Percentiles rank a stretch among this genome's conserved stretches.
These are phyloP conservation scores for Pseudogymnoascus sp. DNA, from an alignment of 2,329 filamentous ascomycete genomes.

Conservation along the genomic window DNA sequence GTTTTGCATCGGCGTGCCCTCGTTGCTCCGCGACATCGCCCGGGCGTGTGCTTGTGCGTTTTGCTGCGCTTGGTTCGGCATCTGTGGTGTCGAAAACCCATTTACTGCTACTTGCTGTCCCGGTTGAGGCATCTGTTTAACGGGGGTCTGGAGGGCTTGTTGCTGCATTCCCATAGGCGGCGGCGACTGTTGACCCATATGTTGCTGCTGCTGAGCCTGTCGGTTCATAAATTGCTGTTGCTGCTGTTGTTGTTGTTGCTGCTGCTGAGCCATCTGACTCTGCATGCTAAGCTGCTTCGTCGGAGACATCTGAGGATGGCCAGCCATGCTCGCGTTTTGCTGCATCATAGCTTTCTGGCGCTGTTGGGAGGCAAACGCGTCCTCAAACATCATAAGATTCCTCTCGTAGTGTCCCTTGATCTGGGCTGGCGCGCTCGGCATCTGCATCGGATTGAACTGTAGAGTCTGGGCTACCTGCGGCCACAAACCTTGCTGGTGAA, in stretches of 20 bases:
- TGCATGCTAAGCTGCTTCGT: constrained; percentile 34
- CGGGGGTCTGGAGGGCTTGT: constrained; percentile 35
- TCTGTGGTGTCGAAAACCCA: constrained; percentile 39
- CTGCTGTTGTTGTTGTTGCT: constrained; percentile 44
- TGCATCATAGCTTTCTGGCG: constrained; percentile 31
- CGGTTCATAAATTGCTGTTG: constrained; percentile 44
- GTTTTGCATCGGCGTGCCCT: constrained; percentile 30
- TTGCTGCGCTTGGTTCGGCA: constrained; percentile 34
- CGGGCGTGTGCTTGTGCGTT: constrained; percentile 37
- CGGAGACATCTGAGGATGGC: constrained; percentile 31
- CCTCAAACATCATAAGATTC: constrained; percentile 71
- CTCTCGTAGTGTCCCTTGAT: constrained; percentile 66
- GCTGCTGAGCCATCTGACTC: constrained; percentile 44
- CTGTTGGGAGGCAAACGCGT: constrained; percentile 51
- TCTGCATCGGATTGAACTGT: constrained; percentile 52
- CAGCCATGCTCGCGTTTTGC: constrained; percentile 27
- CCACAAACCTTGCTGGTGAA: constrained; percentile 67
- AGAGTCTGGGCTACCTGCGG: constrained; percentile 58
- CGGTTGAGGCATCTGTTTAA: constrained; percentile 37
- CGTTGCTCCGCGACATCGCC: constrained; percentile 46
- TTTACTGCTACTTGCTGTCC: constrained; percentile 40
- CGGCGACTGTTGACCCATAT: constrained; percentile 34
- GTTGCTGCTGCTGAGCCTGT: constrained; percentile 37
- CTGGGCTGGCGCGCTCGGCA: constrained; percentile 59
- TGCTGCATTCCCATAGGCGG: constrained; percentile 34